Percentiles rank a stretch among this genome's conserved stretches.
These are phyloP conservation scores for Phytophthora pistaciae DNA, from an alignment of 352 stramenopile genomes.

Conservation along the genomic window DNA sequence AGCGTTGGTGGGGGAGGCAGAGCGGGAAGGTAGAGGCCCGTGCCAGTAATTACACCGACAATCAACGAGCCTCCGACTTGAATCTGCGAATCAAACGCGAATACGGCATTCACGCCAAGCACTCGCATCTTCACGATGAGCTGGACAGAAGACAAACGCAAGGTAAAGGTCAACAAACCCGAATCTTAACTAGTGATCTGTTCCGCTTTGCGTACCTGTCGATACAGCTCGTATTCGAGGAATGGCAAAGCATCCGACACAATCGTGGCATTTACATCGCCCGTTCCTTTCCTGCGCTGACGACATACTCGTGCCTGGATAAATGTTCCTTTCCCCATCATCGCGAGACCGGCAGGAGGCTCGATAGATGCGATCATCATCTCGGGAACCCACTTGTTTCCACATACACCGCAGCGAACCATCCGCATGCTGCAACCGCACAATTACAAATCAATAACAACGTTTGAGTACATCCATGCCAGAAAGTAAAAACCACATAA, in stretches of 20 bases:
- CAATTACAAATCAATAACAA: neutral
- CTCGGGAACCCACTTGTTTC: conserved; percentile 98
- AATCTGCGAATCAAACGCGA: conserved; percentile 93
- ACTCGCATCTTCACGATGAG: conserved; percentile 93
- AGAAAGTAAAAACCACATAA: too few species aligned
- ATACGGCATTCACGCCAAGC: conserved; percentile 97
- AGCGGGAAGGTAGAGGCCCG: conserved; percentile 94
- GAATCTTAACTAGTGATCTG: neutral
- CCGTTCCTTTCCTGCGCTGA: conserved; percentile 90
- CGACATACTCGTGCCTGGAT: conserved; percentile 97
- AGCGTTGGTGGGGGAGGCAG: conserved; percentile 95
- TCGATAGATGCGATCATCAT: conserved; percentile 94
- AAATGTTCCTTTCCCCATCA: conserved; percentile 94
- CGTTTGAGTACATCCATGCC: neutral
- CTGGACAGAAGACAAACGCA: conserved; percentile 31
- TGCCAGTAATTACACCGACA: conserved; percentile 92
- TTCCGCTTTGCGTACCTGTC: conserved; percentile 78
- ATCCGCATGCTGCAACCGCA: conserved; percentile 92
- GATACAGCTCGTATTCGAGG: conserved; percentile 98
- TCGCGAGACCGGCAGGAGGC: conserved; percentile 79
- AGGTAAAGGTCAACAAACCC: neutral
- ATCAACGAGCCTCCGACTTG: conserved; percentile 92
- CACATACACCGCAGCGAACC: conserved; percentile 96
- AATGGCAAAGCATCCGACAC: conserved; percentile 98
- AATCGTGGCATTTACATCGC: conserved; percentile 96